These are phyloP conservation scores for Chondrostereum purpureum DNA, from an alignment of 1,284 basidiomycete species.

Conservation along the genomic window DNA sequence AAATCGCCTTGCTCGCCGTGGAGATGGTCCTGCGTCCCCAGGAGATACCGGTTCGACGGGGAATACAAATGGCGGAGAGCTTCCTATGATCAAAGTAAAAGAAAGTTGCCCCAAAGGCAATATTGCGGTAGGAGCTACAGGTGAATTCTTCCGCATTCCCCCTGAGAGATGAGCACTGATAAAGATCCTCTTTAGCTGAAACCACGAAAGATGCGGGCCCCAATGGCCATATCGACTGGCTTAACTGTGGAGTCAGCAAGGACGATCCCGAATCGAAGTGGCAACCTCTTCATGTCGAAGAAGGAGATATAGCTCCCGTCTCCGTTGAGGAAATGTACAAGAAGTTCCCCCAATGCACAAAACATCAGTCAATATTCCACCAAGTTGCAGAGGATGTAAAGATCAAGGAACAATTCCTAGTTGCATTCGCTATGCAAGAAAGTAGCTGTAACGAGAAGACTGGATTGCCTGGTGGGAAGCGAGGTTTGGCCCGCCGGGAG, in stretches of 20 bases:
- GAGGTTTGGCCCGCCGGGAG: background rate
- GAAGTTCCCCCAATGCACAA: background rate
- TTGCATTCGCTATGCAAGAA: constrained; percentile 2
- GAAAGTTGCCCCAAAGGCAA: background rate
- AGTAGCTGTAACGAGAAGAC: background rate
- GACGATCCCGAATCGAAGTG: background rate
- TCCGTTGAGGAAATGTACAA: background rate
- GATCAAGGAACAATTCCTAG: background rate
- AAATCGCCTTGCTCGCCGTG: background rate
- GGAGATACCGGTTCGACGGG: background rate
- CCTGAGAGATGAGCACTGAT: background rate
- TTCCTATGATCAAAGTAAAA: background rate
- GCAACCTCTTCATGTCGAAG: background rate
- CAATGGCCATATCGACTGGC: constrained; percentile 2
- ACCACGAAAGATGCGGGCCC: background rate
- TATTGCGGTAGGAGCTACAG: background rate
- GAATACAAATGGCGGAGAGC: background rate
- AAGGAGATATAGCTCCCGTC: background rate
- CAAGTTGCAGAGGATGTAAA: background rate
- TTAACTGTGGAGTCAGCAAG: background rate
- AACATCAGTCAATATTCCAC: background rate
- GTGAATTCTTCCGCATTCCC: background rate
- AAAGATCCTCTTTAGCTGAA: background rate
- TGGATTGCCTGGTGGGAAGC: background rate
- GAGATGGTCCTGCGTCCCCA: background rate